A percentile compares a stretch with the other conserved stretches of the same genome.
Evolutionary conservation across 1,139 yeast species (phyloP).

Genomic region (Debaryomyces psychrophilus): DNA sequence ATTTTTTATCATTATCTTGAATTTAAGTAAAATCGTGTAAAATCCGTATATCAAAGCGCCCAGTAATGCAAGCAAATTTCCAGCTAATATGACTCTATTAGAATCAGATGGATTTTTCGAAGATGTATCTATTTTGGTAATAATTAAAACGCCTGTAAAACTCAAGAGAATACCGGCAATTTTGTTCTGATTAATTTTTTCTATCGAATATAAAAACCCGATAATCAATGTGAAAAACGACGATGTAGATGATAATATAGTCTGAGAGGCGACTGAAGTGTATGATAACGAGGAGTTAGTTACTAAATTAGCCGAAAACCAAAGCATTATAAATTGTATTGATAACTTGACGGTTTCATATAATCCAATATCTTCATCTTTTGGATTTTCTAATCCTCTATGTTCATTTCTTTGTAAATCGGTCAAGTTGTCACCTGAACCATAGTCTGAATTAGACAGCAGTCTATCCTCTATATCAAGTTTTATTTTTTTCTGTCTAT

Average conservation of each 20-base stretch:
- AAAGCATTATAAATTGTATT: constrained; percentile 77
- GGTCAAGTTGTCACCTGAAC: constrained; percentile 26
- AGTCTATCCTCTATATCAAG: constrained; percentile 15
- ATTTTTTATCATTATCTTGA: constrained; percentile 51
- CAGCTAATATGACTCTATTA: constrained; percentile 56
- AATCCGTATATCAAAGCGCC: constrained; percentile 90
- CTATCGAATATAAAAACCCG: constrained; percentile 77
- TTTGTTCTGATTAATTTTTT: constrained; percentile 65
- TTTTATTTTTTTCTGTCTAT: constrained; percentile 13
- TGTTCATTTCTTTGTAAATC: constrained; percentile 22
- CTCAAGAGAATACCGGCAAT: constrained; percentile 70
- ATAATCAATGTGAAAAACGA: constrained; percentile 87
- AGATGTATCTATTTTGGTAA: constrained; percentile 63
- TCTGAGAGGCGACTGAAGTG: constrained; percentile 92
- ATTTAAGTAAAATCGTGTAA: constrained; percentile 84
- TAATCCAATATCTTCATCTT: constrained; percentile 30
- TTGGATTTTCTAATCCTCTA: constrained; percentile 18
- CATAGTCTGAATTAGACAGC: constrained; percentile 18
- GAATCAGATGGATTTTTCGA: constrained; percentile 31
- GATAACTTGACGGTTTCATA: constrained; percentile 64
- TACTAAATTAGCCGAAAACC: constrained; percentile 89
- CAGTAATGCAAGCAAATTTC: constrained; percentile 75
- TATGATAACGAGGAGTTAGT: constrained; percentile 86
- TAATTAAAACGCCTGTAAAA: constrained; percentile 76
- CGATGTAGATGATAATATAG: constrained; percentile 87